Base-by-base conservation (phyloP, 176 grass and related monocot genomes). In the Eremochloa ophiuroides region DNA sequence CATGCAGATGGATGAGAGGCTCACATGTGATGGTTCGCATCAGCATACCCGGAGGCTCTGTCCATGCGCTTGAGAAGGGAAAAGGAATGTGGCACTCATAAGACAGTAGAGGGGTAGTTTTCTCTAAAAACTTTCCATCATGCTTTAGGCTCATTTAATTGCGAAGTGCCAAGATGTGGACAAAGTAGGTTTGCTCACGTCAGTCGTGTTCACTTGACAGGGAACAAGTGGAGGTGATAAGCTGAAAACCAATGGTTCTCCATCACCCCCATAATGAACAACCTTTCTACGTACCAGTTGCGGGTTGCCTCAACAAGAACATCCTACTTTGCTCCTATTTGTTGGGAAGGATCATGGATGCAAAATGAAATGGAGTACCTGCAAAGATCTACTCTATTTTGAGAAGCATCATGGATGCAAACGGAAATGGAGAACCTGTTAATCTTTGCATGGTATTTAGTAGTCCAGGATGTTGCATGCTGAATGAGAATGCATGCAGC, bases 11-110 rank as follows among this genome's bases (percentile, higher is more conserved):
- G 90, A 95, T 75, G 86, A 91, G 40, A 58, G 78, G 62, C 86
- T 98, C 25, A 93, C 86, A 25, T 99, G 89, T 71, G 97, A 96
- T 67, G 93, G 90, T 55, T 93, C 85, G 17, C 97, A 96, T 85
- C 88, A 90, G 42, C 85, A 95, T 84, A 96, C 97, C 13, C 87
- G 83, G 65, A 93, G 97, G 78, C 84, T 99, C 30, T 99, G 96
- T 64, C 93, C 93, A 56, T 99, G 96, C 9, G 91, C 93, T 46
- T 99, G 88, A 99, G 29, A 66, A 73, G 39, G 6, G 11, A 23
- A 69, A 82, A 74, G 12, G 47, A 58, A 29, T n/a, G 61, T 16
- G 9, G 9, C 29, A 67, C 2, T 71, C 58, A 58, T 66, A 66
- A 43, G 34, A 69, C 31, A 61, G 73, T 61, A 28, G 41, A 65